phyloP scores from a whole-genome alignment of 164 flowering plant species.

The Dillenia turbinata region DNA sequence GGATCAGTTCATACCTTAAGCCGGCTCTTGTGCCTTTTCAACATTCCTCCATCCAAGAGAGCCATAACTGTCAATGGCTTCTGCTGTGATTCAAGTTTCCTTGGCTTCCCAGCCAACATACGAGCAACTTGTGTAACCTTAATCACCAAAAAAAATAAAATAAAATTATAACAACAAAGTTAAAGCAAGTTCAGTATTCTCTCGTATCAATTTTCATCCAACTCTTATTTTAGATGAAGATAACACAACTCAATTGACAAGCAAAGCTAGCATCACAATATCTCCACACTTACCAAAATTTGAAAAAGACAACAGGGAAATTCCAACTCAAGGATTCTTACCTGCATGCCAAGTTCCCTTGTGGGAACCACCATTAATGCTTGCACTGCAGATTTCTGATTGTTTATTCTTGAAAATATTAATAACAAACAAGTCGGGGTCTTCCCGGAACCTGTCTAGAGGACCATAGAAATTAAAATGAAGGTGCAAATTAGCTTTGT shows the following conservation, averaged over 20 bases:
- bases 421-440: constrained; percentile 80
- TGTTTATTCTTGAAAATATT: constrained; percentile 58
- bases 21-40: constrained; percentile 90
- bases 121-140: constrained; percentile 94
- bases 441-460: constrained; percentile 99
- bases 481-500: constrained; percentile 3
- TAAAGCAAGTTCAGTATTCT: neutral
- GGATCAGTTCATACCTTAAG: constrained; percentile 51
- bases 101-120: constrained; percentile 57
- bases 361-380: constrained; percentile 91
- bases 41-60: constrained; percentile 85
- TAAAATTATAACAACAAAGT: neutral
- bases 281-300: neutral
- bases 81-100: constrained; percentile 32
- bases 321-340: constrained; percentile 20
- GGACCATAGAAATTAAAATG: constrained; percentile 14
- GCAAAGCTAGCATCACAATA: too few relatives aligned
- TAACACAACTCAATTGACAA: too few relatives aligned
- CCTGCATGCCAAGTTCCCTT: constrained; percentile 96
- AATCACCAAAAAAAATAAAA: neutral
- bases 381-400: constrained; percentile 69
- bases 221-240: too few relatives aligned
- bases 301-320: neutral
- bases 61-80: constrained; percentile 73
- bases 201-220: too few relatives aligned